Conservation (phyloP, 441 rosid species). For the Erodium moschatum region DNA sequence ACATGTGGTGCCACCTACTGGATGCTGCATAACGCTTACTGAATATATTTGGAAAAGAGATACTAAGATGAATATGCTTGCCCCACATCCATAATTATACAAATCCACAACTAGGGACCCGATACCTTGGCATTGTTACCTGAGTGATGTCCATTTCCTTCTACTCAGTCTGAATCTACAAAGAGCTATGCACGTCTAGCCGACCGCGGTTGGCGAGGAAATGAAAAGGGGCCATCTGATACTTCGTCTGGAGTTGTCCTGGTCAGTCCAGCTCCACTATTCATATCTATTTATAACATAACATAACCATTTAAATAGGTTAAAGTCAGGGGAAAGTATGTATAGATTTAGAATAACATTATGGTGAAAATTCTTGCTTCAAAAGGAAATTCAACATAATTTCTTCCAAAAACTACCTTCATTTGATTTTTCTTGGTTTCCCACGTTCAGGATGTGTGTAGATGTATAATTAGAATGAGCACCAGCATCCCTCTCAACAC, state of each 20-base stretch:
- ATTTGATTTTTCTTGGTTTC: conserved; percentile 12
- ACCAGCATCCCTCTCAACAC: conserved; percentile 8
- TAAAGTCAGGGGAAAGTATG: too few relatives aligned
- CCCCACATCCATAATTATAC: too few relatives aligned
- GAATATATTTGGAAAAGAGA: too few relatives aligned
- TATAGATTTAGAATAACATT: too few relatives aligned
- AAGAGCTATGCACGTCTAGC: conserved; percentile 17
- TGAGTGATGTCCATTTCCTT: conserved; percentile 1
- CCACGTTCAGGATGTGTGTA: conserved; percentile 16
- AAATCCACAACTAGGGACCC: background rate
- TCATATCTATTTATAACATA: too few relatives aligned
- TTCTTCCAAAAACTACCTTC: conserved; percentile 21
- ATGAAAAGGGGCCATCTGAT: conserved; percentile 22
- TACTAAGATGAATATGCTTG: too few relatives aligned
- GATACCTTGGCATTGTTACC: conserved; percentile 10
- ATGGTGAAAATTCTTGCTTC: too few relatives aligned
- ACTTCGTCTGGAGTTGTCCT: background rate
- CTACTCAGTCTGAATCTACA: conserved; percentile 12
- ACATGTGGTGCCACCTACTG: too few relatives aligned
- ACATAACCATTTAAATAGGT: too few relatives aligned
- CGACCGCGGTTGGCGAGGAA: conserved; percentile 28
- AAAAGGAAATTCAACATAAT: too few relatives aligned
- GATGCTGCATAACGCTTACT: too few relatives aligned
- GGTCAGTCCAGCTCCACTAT: conserved; percentile 2
- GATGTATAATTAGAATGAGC: conserved; percentile 15